These are phyloP conservation scores for Tolypocladium ophioglossoides DNA, from an alignment of 2,329 filamentous ascomycete species.

Conservation along the genomic window DNA sequence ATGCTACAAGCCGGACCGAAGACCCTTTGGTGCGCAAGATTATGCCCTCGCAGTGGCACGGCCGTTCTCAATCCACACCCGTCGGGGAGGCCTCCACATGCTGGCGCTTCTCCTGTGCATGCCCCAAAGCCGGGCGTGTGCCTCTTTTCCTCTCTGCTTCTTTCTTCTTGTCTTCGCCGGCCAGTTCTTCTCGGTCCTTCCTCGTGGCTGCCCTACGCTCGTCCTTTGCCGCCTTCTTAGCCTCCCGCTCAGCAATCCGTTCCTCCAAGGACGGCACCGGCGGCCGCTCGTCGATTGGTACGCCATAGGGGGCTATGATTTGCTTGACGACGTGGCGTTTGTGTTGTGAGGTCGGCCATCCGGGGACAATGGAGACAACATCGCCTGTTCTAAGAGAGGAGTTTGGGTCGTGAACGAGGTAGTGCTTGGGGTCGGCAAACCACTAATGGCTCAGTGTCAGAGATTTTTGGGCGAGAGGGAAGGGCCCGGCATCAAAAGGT, in stretches of 20 bases:
- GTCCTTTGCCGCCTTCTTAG: constrained; percentile 46
- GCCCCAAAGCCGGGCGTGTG: constrained; percentile 2
- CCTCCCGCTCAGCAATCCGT: constrained; percentile 41
- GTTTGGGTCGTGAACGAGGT: constrained; percentile 71
- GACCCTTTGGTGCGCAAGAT: neutral
- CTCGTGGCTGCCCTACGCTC: constrained; percentile 33
- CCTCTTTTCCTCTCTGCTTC: neutral
- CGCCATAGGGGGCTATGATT: constrained; percentile 61
- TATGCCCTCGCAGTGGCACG: neutral
- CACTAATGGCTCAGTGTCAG: constrained; percentile 19
- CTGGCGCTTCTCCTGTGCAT: neutral
- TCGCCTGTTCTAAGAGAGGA: constrained; percentile 65
- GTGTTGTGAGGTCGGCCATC: constrained; percentile 52
- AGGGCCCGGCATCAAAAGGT: neutral
- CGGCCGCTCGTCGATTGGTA: constrained; percentile 51
- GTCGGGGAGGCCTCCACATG: neutral
- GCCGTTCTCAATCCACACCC: neutral
- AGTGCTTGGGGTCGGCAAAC: constrained; percentile 53
- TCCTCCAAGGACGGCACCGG: constrained; percentile 56
- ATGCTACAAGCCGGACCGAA: neutral
- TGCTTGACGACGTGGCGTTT: constrained; percentile 66
- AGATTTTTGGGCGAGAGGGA: neutral
- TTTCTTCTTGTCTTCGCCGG: neutral
- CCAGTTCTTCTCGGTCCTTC: constrained; percentile 9
- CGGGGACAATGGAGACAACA: constrained; percentile 59